Evolutionary conservation across 768 basidiomycete genomes (phyloP), one percentile per base, ranked within the genome.

Genomic region (Amyloporia xantha): DNA sequence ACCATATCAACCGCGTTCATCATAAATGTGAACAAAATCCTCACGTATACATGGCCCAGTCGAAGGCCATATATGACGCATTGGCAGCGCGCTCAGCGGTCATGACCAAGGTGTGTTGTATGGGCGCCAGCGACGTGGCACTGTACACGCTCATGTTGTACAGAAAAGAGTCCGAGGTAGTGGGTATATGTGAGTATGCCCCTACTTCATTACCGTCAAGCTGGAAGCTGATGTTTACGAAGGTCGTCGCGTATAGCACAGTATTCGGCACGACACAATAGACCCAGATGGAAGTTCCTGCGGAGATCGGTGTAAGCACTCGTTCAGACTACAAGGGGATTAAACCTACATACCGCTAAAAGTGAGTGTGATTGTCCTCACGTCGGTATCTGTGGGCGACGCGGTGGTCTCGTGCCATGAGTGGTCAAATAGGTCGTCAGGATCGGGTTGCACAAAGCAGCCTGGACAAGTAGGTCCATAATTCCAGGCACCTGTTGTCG

Each of bases 401-500:
- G 45, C 35, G 12, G 54, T 56, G 28, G 26, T 17, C 7, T 53
- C 54, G 43, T 56, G 54, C 54, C 54, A 56, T 5, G 54, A 44
- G 7, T 26, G 17, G 15, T 53, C 37, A 42, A 43, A 49, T 2
- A 25, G n/a, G 7, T 28, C n/a, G 5, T 12, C 4, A 4, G 23
- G 9, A 27, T 44, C 43, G 40, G 44, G 55, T 19, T 48, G 49
- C 7, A 48, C 26, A n/a, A 15, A 17, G 33, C 55, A 56, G 2
- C 36, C 43, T 5, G 24, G 15, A 44, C 55, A 56, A 1, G 24
- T 27, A 5, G 46, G 23, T 1, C 55, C 55, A 21, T 45, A 50
- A 5, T 25, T 37, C 55, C 55, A 56, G 10, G 21, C n/a, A 6
- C 20, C 42, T 7, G 24, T 11, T 39, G 38, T 19, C 10, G 48